These are phyloP conservation scores for Hypoxylon fuscum DNA, from an alignment of 495 filamentous ascomycete genomes.

Conservation along the genomic window DNA sequence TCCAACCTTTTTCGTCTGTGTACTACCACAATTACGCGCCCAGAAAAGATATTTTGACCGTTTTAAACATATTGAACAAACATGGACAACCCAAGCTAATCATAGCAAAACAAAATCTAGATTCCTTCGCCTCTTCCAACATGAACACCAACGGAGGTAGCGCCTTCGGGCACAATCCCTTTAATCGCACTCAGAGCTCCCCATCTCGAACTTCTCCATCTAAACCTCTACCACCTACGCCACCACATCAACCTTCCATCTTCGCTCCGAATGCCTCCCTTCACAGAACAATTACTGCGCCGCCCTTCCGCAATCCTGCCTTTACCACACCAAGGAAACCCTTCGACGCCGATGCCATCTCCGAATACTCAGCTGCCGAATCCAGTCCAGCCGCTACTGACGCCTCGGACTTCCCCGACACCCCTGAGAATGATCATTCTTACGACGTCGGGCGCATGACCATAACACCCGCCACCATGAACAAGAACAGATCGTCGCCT, in stretches of 20 bases:
- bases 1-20: not conserved
- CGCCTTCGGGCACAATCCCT: conserved; percentile 44
- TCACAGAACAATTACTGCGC: conserved; percentile 47
- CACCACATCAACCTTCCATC: conserved; percentile 37
- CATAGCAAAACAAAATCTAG: too few relatives aligned
- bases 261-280: conserved; percentile 51
- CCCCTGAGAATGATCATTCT: conserved; percentile 52
- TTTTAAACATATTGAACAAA: too few relatives aligned
- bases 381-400: conserved; percentile 75
- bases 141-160: conserved; percentile 13
- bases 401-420: conserved; percentile 68
- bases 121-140: conserved; percentile 32
- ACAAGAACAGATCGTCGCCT: conserved; percentile 47
- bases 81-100: too few relatives aligned
- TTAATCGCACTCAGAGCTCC: conserved; percentile 43
- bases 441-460: conserved; percentile 48
- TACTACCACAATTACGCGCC: not conserved
- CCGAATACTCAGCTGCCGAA: conserved; percentile 78
- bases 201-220: conserved; percentile 46
- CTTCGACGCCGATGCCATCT: conserved; percentile 68
- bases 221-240: conserved; percentile 48
- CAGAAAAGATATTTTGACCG: too few relatives aligned
- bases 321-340: conserved; percentile 84
- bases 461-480: conserved; percentile 50
- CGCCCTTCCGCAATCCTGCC: conserved; percentile 70